Evolutionary conservation across 495 filamentous ascomycete species (phyloP), one percentile per base, ranked within the genome.

Genomic region (Podospora comata): DNA sequence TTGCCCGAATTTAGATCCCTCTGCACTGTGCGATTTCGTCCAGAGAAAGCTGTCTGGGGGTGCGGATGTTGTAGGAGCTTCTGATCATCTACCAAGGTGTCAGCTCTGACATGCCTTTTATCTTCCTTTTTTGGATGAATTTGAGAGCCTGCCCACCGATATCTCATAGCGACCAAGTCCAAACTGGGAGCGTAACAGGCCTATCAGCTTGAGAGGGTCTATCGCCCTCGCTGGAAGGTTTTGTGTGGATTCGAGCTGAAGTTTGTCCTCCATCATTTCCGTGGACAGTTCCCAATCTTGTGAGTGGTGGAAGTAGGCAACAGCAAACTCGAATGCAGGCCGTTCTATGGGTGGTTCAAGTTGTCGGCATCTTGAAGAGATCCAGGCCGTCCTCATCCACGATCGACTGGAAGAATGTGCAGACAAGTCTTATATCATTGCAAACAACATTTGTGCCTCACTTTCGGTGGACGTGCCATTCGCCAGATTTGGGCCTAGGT

Each of bases 1-100:
- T 39, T 39, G 55, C 23, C 20, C 44, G 56, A 15, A 32, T 57
- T 39, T 44, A 69, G 7, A 44, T 11, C 7, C 19, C 34, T 19
- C n/a, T 34, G 9, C 62, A 65, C 23, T 34, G 56, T 30, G 63
- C 54, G 26, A 68, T 60, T 34, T 65, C 62, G 23, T 60, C 55
- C n/a, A 61, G 19, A 4, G 57, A 65, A 6, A 65, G 62, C 32
- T 9, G 58, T 0, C 59, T 58, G 2, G 65, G 65, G n/a, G 44
- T 62, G 7, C 39, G 39, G 9, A 48, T 16, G 9, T 16, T 48
- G 39, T 48, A 48, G 39, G 39, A 48, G 39, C 39, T 48, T 13
- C 39, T 48, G 15, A 48, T 48, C 39, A 48, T 48, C 39, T 48
- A 11, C 39, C 9, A 13, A 9, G 39, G 39, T 48, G 15, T 48